Conservation (phyloP, 2,329 filamentous ascomycete species). For the Hypoxylon sp. region DNA sequence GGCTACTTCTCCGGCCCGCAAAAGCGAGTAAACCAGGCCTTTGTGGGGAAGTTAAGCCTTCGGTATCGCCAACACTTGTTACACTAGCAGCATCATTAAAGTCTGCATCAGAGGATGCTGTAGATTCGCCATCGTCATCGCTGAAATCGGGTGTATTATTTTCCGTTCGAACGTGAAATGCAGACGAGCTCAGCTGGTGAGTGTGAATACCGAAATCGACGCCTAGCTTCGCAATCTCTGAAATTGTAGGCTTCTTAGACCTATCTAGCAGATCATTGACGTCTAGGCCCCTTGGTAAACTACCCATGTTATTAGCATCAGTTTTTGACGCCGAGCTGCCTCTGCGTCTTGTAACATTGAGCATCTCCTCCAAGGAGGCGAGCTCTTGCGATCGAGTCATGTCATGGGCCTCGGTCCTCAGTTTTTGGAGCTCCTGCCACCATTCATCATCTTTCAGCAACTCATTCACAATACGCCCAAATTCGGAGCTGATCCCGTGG, state of each 20-base stretch:
- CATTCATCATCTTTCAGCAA: slow-evolving; percentile 80
- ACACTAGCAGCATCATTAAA: slow-evolving; percentile 59
- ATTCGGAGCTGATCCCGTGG: slow-evolving; percentile 67
- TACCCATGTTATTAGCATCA: slow-evolving; percentile 42
- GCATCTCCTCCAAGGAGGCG: slow-evolving; percentile 61
- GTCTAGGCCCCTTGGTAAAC: slow-evolving; percentile 58
- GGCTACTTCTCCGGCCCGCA: slow-evolving; percentile 57
- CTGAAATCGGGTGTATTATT: slow-evolving; percentile 40
- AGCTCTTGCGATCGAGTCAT: slow-evolving; percentile 62
- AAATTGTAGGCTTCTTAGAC: slow-evolving; percentile 71
- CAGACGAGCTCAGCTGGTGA: slow-evolving; percentile 76
- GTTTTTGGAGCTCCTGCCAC: slow-evolving; percentile 82
- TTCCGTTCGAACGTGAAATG: slow-evolving; percentile 61
- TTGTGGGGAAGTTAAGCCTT: slow-evolving; percentile 55
- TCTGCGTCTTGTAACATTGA: slow-evolving; percentile 60
- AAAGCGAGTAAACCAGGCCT: slow-evolving; percentile 49
- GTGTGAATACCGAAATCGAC: slow-evolving; percentile 82
- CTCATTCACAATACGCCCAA: slow-evolving; percentile 73
- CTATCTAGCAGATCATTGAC: slow-evolving; percentile 74
- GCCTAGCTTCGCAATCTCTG: slow-evolving; percentile 68
- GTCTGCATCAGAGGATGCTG: slow-evolving; percentile 50
- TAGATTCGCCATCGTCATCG: slow-evolving; percentile 46
- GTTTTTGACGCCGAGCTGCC: slow-evolving; percentile 63
- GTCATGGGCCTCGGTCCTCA: slow-evolving; percentile 60
- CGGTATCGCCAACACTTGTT: slow-evolving; percentile 60